phyloP scores from a whole-genome alignment of 2,329 filamentous ascomycete species.

The Xylariaceae sp. region DNA sequence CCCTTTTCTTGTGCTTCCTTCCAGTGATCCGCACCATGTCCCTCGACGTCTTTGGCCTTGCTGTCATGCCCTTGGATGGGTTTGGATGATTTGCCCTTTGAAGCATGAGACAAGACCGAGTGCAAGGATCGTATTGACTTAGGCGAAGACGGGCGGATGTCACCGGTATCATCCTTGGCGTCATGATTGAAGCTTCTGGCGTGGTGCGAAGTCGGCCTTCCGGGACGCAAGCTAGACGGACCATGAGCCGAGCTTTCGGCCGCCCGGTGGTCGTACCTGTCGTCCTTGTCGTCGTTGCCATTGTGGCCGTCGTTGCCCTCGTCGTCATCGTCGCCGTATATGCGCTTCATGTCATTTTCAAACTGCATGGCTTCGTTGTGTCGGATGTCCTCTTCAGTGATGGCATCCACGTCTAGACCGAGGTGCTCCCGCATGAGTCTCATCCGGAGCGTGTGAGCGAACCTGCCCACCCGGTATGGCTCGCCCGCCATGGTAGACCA shows the following conservation, averaged over 20 bases:
- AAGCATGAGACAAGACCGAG: slow-evolving; percentile 23
- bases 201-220: slow-evolving; percentile 14
- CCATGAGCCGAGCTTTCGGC: slow-evolving; percentile 20
- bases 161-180: slow-evolving; percentile 15
- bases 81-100: slow-evolving; percentile 31
- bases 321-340: too few species aligned
- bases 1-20: slow-evolving; percentile 57
- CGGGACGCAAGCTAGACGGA: slow-evolving; percentile 8
- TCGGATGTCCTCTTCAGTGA: slow-evolving; percentile 71
- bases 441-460: slow-evolving; percentile 87
- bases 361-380: slow-evolving; percentile 51
- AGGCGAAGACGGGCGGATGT: slow-evolving; percentile 14
- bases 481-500: slow-evolving; percentile 86
- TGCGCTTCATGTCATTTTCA: slow-evolving; percentile 55
- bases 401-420: slow-evolving; percentile 88
- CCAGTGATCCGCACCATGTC: slow-evolving; percentile 73
- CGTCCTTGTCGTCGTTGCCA: too few species aligned
- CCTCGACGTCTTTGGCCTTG: slow-evolving; percentile 71
- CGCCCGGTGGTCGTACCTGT: slow-evolving; percentile 33
- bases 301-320: too few species aligned
- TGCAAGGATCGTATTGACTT: slow-evolving; percentile 17
- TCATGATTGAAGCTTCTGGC: slow-evolving; percentile 30
- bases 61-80: slow-evolving; percentile 54
- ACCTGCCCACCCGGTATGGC: slow-evolving; percentile 84
- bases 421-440: slow-evolving; percentile 95